Base-by-base conservation (phyloP, 2,329 filamentous ascomycete species). In the Ophiostoma sp. region DNA sequence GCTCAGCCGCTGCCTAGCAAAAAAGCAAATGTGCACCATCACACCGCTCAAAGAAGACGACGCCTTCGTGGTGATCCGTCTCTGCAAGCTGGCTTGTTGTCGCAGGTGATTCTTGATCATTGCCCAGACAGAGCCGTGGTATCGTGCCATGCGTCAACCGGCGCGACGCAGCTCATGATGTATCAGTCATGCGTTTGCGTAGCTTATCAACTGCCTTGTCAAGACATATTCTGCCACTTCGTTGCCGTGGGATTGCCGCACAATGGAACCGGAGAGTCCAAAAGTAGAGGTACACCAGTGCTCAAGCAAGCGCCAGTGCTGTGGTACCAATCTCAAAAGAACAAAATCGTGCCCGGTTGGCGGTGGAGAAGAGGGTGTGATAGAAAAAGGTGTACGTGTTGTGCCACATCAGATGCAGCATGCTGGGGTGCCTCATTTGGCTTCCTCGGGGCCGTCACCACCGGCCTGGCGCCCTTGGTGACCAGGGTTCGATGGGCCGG, bases 381-480 rank as follows among this genome's bases (percentile, higher is more conserved):
- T 27, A 27, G 27, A 27, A 27, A 27, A 27, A 47, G 18, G 27
- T 14, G 49, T 55, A 18, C n/a, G 14, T 47, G 45, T 12, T 55
- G 49, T 27, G 7, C n/a, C 14, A 55, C 49, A 8, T 55, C 8
- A 63, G 2, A 42, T 42, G 38, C 41, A 62, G 11, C 38, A 38
- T 36, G 16, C 14, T 27, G 58, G 14, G 38, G 5, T 63, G 60
- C 60, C 60, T 65, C 64, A 65, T 65, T 65, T 65, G 44, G 64
- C 44, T 40, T 65, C 64, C 5, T 38, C 64, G 7, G 12, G 14
- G 14, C 27, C 44, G 12, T 65, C 64, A 7, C 44, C 64, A 52
- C 42, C 64, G 4, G 44, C 44, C 18, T 11, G 18, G 16, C 63
- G 63, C 8, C 62, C 40, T 42, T 44, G 60, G 4, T 64, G 18